Evolutionary conservation across 2,329 filamentous ascomycete genomes (phyloP).

Genomic region (Penicillium hordei): DNA sequence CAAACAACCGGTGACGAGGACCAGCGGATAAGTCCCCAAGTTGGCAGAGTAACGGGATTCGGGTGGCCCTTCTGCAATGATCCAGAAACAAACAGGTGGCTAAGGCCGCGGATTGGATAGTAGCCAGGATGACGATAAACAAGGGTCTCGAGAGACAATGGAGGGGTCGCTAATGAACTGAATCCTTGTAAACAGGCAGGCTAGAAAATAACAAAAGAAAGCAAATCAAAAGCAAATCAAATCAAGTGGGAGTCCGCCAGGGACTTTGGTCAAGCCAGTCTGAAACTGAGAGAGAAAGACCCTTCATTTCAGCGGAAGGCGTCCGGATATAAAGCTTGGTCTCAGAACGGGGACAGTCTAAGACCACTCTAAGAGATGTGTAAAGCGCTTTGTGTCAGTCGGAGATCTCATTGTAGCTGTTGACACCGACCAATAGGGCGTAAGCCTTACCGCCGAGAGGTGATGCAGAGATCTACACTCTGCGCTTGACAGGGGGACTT

Average conservation of each 20-base stretch:
- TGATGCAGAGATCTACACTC: constrained; percentile 16
- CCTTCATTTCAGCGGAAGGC: constrained; percentile 15
- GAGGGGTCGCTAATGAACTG: constrained; percentile 17
- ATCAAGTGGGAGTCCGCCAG: neutral
- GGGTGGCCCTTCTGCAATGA: constrained; percentile 7
- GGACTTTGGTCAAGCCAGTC: neutral
- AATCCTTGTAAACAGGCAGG: neutral
- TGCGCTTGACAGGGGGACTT: constrained; percentile 5
- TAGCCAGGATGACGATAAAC: constrained; percentile 7
- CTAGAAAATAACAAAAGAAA: constrained; percentile 3
- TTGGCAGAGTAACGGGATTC: constrained; percentile 3
- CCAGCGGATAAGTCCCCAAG: neutral
- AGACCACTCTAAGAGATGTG: constrained; percentile 2
- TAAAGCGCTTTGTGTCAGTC: constrained; percentile 11
- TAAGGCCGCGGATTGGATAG: constrained; percentile 17
- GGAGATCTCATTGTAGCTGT: constrained; percentile 1
- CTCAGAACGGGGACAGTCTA: neutral
- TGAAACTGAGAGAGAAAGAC: neutral
- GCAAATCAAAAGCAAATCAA: neutral
- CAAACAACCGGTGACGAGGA: constrained; percentile 3
- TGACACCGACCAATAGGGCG: constrained; percentile 12
- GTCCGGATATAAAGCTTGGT: constrained; percentile 28
- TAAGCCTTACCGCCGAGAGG: constrained; percentile 19
- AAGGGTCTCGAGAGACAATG: constrained; percentile 12
- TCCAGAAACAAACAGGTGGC: constrained; percentile 6